Evolutionary conservation across 352 stramenopile genomes (phyloP), one percentile per base, ranked within the genome.

Genomic region (Globisporangium lucens): DNA sequence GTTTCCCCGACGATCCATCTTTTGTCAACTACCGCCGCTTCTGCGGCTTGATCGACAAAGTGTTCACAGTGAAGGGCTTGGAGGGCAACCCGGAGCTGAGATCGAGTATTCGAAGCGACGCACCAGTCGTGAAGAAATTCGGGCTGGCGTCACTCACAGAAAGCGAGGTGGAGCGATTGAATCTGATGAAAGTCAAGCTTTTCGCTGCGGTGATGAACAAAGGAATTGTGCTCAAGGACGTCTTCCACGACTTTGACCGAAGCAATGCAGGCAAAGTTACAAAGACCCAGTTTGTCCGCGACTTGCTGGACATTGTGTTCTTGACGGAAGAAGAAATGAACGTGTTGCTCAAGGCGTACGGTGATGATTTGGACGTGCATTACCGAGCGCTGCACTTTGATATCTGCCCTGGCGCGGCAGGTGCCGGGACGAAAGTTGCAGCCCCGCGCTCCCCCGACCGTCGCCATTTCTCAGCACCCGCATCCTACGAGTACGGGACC

Each of bases 221-320:
- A 61, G 87, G 87, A 9, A 80, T 95, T 52, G 83, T 95, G n/a
- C 68, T 95, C 8, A 95, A 95, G 64, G 86, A 94, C 56, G 86
- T 95, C 0, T 95, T 95, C 62, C 87, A 87, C 52, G 87, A 95
- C 65, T 95, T 95, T 27, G 86, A 95, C 60, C 78, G 82, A 53
- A 94, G 79, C 72, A 93, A 95, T 58, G 84, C 85, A 12, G 87
- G 87, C 30, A 92, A 92, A 63, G 87, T 95, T 35, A 94, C 86
- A 6, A 89, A 89, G 55, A 49, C 86, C 9, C 85, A 93, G 72
- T 95, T 95, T 57, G 73, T 90, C 2, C 75, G 87, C 13, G 83
- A 92, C 62, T 66, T 95, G 30, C 73, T 85, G 0, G 81, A 91
- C 64, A 82, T 93, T 24, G 72, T 93, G 0, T 75, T 76, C 22